phyloP scores from a whole-genome alignment of 108 stramenopile species.

The Skeletonema marinoi region DNA sequence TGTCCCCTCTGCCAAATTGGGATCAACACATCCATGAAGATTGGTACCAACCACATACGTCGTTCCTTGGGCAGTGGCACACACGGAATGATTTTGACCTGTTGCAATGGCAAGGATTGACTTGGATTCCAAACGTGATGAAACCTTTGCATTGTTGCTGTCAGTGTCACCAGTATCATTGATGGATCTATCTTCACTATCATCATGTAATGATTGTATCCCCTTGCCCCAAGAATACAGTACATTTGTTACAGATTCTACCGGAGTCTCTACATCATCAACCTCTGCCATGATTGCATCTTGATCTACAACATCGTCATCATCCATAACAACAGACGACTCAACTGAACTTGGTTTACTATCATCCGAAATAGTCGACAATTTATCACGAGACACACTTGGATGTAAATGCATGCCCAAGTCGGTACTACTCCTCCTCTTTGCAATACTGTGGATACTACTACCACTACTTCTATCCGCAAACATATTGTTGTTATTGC shows the following conservation, averaged over 20 bases:
- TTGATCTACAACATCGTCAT: conserved; percentile 1
- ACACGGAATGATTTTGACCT: conserved; percentile 56
- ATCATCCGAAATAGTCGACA: conserved; percentile 9
- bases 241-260: conserved; percentile 4
- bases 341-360: not conserved
- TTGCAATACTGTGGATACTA: not conserved
- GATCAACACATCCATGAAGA: conserved; percentile 66
- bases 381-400: conserved; percentile 13
- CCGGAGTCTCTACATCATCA: not conserved
- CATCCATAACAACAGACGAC: not conserved
- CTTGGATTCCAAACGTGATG: conserved; percentile 57
- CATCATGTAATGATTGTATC: conserved; percentile 55
- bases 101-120: conserved; percentile 50
- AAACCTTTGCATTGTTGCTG: conserved; percentile 14
- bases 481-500: not conserved
- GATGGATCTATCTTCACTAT: conserved; percentile 23
- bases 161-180: conserved; percentile 6
- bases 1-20: conserved; percentile 33
- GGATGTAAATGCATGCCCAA: conserved; percentile 45
- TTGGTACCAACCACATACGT: conserved; percentile 65
- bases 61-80: conserved; percentile 55
- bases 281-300: conserved; percentile 14
- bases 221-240: conserved; percentile 60
- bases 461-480: not conserved
- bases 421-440: conserved; percentile 3